Evolutionary conservation across 352 stramenopile genomes (phyloP), one percentile per base, ranked within the genome.

Genomic region (Phytophthora niederhauseri): DNA sequence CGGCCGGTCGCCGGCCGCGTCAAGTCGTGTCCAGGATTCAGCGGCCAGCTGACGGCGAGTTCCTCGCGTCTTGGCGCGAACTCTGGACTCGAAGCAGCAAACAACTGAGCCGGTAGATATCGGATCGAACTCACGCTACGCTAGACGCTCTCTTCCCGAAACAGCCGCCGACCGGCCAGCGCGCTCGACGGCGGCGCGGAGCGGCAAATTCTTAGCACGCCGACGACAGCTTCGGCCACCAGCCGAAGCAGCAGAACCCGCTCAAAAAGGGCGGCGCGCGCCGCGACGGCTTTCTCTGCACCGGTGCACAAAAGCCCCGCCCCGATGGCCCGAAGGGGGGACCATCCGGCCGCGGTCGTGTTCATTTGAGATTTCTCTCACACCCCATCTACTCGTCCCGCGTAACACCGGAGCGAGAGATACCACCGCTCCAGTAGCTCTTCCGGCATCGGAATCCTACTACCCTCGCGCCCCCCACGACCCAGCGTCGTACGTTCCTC

Each of bases 301-400:
- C 64, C 28, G 70, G 43, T 72, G 66, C 66, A 72, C 70, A 75
- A 75, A 75, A 75, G 28, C 52, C 52, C 62, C 52, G 43, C 46
- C 34, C 49, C 49, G 41, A 38, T 56, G 51, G 53, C 53, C 34
- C 11, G 11, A 60, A 63, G 51, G 69, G 58, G 69, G 69, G 64
- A 76, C 69, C 69, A 75, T 71, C 43, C 45, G 17, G 46, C 38
- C 38, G 7, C 31, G 65, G 28, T 28, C 8, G 46, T 58, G 54
- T 54, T 78, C 68, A 78, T 74, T 79, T 55, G 72, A 74, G 68
- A 74, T 79, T 77, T 78, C 66, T 78, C 71, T 68, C 61, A 51
- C 66, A 63, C 72, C 49, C 75, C 73, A 81, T 81, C 75, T 81
- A 57, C 71, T 79, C 64, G 68, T 77, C 53, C 64, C 61, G 67